These are phyloP conservation scores for Populus hybrid DNA, from an alignment of 441 rosid genomes.

Conservation along the genomic window DNA sequence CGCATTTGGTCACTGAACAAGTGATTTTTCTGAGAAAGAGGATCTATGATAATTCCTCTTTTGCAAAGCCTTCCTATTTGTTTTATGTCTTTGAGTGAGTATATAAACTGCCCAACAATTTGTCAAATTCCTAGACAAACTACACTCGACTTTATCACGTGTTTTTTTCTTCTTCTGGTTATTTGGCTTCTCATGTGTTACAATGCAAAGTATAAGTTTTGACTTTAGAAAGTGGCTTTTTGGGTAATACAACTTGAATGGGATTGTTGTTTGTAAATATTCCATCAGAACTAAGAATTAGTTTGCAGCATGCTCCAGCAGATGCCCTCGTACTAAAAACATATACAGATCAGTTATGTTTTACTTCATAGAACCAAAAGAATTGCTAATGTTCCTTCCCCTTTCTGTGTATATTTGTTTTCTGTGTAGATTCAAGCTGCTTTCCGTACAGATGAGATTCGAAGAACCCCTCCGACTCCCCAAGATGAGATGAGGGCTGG, in stretches of 20 bases:
- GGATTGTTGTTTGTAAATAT: neutral
- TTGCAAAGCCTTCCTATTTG: neutral
- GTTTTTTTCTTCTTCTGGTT: too few species aligned
- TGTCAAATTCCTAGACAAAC: neutral
- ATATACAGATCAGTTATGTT: neutral
- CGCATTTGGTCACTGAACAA: neutral
- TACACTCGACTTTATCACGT: neutral
- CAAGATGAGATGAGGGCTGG: slow-evolving; percentile 93
- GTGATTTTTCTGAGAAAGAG: neutral
- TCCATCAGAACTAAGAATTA: neutral
- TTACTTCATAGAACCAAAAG: neutral
- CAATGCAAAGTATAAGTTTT: neutral
- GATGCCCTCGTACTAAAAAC: neutral
- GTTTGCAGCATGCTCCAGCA: neutral
- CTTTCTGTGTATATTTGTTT: neutral
- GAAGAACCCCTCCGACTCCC: slow-evolving; percentile 91
- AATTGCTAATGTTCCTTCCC: neutral
- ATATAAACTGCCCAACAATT: neutral
- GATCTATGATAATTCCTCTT: neutral
- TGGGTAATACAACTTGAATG: neutral
- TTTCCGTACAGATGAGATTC: slow-evolving; percentile 93
- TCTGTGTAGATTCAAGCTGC: slow-evolving; percentile 88
- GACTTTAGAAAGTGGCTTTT: neutral
- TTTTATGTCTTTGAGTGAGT: neutral
- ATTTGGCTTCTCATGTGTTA: too few species aligned